A percentile compares a stretch with the other conserved stretches of the same genome.
phyloP scores from a whole-genome alignment of 768 basidiomycete species.

The Phallus indusiatus region DNA sequence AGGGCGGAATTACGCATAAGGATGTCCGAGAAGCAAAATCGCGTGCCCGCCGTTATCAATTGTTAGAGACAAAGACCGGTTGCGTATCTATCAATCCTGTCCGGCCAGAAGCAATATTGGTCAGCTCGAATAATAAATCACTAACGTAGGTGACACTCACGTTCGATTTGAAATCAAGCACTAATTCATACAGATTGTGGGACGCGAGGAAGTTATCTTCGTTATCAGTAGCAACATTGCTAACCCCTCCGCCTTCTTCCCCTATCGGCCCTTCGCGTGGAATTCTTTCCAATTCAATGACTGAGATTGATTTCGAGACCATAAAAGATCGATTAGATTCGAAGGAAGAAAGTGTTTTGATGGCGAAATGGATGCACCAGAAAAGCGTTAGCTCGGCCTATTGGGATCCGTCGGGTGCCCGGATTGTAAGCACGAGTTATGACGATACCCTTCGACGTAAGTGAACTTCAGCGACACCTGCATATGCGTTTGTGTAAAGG shows the following conservation, averaged over 20 bases:
- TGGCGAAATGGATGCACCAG: constrained; percentile 58
- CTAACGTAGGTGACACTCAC: constrained; percentile 44
- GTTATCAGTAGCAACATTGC: constrained; percentile 16
- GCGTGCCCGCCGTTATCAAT: constrained; percentile 47
- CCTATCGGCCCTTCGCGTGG: constrained; percentile 15
- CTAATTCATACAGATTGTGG: constrained; percentile 51
- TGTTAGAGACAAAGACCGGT: constrained; percentile 63
- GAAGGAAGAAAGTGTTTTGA: constrained; percentile 43
- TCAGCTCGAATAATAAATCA: constrained; percentile 64
- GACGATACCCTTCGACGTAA: constrained; percentile 66
- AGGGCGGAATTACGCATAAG: constrained; percentile 64
- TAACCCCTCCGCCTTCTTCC: constrained; percentile 21
- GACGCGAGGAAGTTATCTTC: constrained; percentile 54
- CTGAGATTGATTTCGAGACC: constrained; percentile 26
- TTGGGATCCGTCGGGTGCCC: constrained; percentile 75
- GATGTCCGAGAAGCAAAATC: constrained; percentile 58
- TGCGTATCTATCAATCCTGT: constrained; percentile 72
- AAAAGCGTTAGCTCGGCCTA: constrained; percentile 78
- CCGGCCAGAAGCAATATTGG: constrained; percentile 54
- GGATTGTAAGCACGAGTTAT: constrained; percentile 78
- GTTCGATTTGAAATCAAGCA: neutral
- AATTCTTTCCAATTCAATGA: neutral
- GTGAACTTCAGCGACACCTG: constrained; percentile 18
- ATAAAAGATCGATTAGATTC: constrained; percentile 43
- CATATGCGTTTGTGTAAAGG: neutral